Base-by-base conservation (phyloP, 208 protist species). In the Paratrypanosoma confusum region DNA sequence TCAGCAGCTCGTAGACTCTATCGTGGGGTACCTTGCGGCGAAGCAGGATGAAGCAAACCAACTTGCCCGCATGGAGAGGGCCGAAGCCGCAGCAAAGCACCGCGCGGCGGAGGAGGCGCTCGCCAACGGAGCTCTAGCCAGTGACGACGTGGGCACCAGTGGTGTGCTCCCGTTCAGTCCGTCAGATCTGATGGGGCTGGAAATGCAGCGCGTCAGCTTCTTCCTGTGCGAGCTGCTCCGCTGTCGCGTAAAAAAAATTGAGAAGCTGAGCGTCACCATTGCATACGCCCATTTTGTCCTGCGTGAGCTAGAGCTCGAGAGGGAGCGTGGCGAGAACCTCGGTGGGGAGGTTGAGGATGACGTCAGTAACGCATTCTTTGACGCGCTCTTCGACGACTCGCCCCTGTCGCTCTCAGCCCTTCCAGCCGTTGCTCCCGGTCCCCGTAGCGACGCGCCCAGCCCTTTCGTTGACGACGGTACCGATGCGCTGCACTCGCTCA, bases 211-310 rank as follows among this genome's bases (percentile, higher is more conserved):
- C 11, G 45, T 71, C 13, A 69, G 81, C 39, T 92, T 92, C 38
- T 88, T 89, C 45, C 53, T 92, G 6, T 72, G 55, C 16, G 79
- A 92, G 53, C 51, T 92, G 34, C 65, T 89, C 28, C 78, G 83
- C 11, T 78, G 73, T 21, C 75, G 83, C 3, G 39, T 92, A 42
- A 70, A 66, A 26, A 92, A 92, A 49, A 86, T 92, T 48, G 74
- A 89, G 34, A 38, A 51, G 7, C 69, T 92, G 2, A 60, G 67
- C 28, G 47, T 45, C 8, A 52, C 74, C 14, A 75, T 92, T 31
- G 71, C 57, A 50, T 85, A 87, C 50, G 83, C n/a, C n/a, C n/a
- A n/a, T n/a, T n/a, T n/a, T n/a, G n/a, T n/a, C n/a, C n/a, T n/a
- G n/a, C n/a, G n/a, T n/a, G n/a, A n/a, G n/a, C n/a, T n/a, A n/a